Conservation (phyloP, 441 rosid species). For the Pelargonium myrrhifolium region DNA sequence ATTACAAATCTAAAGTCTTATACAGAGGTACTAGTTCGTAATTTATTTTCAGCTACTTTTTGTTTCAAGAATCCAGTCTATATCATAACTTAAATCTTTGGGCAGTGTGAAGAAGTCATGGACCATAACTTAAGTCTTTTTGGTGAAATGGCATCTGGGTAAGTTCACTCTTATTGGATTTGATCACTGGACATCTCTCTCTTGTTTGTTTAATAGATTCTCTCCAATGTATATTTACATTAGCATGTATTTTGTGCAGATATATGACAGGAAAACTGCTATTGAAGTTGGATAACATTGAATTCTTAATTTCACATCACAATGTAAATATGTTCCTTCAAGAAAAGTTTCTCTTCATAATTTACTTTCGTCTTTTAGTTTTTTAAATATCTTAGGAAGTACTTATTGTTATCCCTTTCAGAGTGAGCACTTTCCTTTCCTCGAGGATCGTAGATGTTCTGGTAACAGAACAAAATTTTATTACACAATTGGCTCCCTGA, state of each 20-base stretch:
- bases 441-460: slow-evolving; percentile 87
- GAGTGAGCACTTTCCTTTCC: slow-evolving; percentile 95
- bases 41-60: slow-evolving; percentile 14
- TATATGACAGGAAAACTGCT: slow-evolving; percentile 99
- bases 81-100: slow-evolving; percentile 20
- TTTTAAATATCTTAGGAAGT: neutral
- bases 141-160: slow-evolving; percentile 98
- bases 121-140: slow-evolving; percentile 89
- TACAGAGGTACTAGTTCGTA: slow-evolving; percentile 52
- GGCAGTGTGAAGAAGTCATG: slow-evolving; percentile 90
- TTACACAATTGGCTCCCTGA: slow-evolving; percentile 90
- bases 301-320: slow-evolving; percentile 88
- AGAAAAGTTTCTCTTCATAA: neutral
- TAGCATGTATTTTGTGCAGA: slow-evolving; percentile 33
- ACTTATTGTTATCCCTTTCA: slow-evolving; percentile 30
- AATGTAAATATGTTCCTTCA: slow-evolving; percentile 43
- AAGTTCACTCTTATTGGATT: slow-evolving; percentile 28
- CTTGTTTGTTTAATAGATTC: slow-evolving; percentile 7
- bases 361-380: neutral
- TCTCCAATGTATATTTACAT: neutral
- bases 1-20: slow-evolving; percentile 94
- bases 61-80: neutral
- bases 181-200: slow-evolving; percentile 11
- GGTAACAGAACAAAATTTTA: slow-evolving; percentile 97
- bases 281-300: slow-evolving; percentile 80